Base-by-base conservation (phyloP, 192 early-diverging fungal genomes). In the Mortierella claussenii region DNA sequence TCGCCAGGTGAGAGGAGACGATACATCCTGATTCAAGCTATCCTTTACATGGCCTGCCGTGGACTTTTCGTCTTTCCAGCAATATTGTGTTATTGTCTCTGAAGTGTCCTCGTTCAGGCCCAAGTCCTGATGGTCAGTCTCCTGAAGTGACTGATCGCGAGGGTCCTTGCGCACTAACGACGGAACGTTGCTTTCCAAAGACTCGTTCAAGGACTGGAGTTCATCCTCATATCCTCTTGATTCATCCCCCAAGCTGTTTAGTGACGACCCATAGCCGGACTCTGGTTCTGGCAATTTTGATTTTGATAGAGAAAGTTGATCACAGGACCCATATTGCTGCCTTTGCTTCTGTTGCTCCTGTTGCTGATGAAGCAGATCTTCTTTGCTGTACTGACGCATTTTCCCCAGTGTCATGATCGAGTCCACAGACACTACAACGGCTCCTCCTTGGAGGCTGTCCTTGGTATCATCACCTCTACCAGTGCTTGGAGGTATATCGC, bases 381-480 rank as follows among this genome's bases (percentile, higher is more conserved):
- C 64, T 26, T 23, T 45, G 18, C 45, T 44, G 18, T 66, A 66
- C 32, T 56, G 64, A 0, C 24, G 53, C 64, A 66, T 66, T 27
- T 40, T 47, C 1, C 64, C 64, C 23, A 56, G 44, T 1, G 32
- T 17, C 64, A 66, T 66, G 45, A 66, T 47, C 0, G 34, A 26
- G 15, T 66, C 54, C 3, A 47, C 46, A 32, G 47, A 43, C 1
- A 66, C 54, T 17, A 66, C 64, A 27, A 56, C 45, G 10, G 53
- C 54, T 18, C 52, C 54, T 15, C 54, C 24, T 23, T 43, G 49
- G 2, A 64, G 24, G 3, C 20, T 18, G 26, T 23, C 27, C 13
- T 27, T 17, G 11, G 11, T 31, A 21, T 47, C 52, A 12, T 55
- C 46, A 28, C 3, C 34, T 26, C 20, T 27, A 7, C 51, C 10